Percentiles rank a stretch among this genome's conserved stretches.
Conservation (phyloP, 2,329 filamentous ascomycete genomes). For the Fusarium sp. region DNA sequence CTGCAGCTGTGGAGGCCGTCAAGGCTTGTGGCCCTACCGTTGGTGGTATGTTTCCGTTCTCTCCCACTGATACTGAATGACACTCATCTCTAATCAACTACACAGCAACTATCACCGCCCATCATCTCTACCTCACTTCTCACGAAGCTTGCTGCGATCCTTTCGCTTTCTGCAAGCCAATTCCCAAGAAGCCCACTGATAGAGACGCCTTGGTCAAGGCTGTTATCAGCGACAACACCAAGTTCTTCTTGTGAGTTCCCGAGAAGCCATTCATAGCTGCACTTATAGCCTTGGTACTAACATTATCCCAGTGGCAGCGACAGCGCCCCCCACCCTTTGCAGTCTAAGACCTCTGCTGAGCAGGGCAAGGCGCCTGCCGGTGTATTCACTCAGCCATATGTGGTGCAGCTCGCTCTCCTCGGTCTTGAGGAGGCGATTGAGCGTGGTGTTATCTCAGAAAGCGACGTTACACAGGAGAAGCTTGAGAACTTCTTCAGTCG, state of each 20-base stretch:
- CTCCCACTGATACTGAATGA: background rate
- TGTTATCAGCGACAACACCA: slow-evolving; percentile 66
- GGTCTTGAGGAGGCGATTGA: slow-evolving; percentile 70
- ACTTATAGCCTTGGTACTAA: slow-evolving; percentile 5
- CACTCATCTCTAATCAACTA: slow-evolving; percentile 2
- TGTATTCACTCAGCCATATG: slow-evolving; percentile 82
- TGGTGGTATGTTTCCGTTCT: slow-evolving; percentile 56
- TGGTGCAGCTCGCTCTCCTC: slow-evolving; percentile 70
- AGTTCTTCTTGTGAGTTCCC: slow-evolving; percentile 76
- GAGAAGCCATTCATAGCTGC: background rate
- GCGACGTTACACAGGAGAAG: slow-evolving; percentile 64
- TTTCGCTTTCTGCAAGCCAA: slow-evolving; percentile 78
- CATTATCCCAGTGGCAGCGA: slow-evolving; percentile 61
- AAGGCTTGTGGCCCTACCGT: slow-evolving; percentile 80
- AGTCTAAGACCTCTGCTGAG: slow-evolving; percentile 62
- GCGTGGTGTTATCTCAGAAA: slow-evolving; percentile 61
- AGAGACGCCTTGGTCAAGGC: slow-evolving; percentile 77
- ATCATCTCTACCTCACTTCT: slow-evolving; percentile 84
- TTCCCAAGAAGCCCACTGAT: slow-evolving; percentile 77
- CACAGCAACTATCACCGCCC: slow-evolving; percentile 81
- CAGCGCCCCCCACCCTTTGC: slow-evolving; percentile 71
- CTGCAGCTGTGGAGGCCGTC: slow-evolving; percentile 82
- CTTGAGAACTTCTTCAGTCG: slow-evolving; percentile 65
- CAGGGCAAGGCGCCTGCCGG: slow-evolving; percentile 73
- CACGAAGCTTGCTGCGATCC: slow-evolving; percentile 73